Conservation (phyloP, 768 basidiomycete species). For the Phaffia tasmanica region DNA sequence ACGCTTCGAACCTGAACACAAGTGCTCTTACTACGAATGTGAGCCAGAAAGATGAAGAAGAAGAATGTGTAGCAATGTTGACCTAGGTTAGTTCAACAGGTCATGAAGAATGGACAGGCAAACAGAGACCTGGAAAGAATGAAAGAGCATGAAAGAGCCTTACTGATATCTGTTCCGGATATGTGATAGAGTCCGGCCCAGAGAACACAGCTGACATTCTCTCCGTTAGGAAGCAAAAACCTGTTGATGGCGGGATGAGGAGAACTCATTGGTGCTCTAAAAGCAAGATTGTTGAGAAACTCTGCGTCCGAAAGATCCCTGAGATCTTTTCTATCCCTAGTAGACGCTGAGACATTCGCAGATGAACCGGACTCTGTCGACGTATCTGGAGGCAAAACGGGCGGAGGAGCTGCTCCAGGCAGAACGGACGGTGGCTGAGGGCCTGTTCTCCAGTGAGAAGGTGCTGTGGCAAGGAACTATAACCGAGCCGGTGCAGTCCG, state of each 20-base stretch:
- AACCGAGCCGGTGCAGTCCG: background rate
- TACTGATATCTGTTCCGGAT: conserved; percentile 81
- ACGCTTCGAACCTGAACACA: conserved; percentile 86
- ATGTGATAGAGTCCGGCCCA: conserved; percentile 90
- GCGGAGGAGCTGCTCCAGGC: conserved; percentile 10
- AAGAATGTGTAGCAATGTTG: background rate
- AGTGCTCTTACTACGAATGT: conserved; percentile 58
- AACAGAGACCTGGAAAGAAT: conserved; percentile 2
- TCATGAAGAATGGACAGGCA: no score
- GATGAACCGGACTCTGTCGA: conserved; percentile 9
- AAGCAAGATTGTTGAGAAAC: conserved; percentile 35
- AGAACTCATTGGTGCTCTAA: conserved; percentile 24
- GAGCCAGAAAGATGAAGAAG: background rate
- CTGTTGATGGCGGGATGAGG: conserved; percentile 69
- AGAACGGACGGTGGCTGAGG: conserved; percentile 2
- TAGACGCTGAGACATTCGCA: conserved; percentile 4
- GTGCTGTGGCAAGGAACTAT: conserved; percentile 29
- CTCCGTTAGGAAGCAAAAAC: conserved; percentile 75
- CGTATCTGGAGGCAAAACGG: conserved; percentile 6
- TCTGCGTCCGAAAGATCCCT: conserved; percentile 2
- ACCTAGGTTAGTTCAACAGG: background rate
- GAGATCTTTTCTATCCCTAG: background rate
- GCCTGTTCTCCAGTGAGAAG: conserved; percentile 24
- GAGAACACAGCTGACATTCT: conserved; percentile 74
- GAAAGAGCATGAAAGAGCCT: conserved; percentile 12